Base-by-base conservation (phyloP, 441 rosid genomes). In the Pelargonium fulgidum region DNA sequence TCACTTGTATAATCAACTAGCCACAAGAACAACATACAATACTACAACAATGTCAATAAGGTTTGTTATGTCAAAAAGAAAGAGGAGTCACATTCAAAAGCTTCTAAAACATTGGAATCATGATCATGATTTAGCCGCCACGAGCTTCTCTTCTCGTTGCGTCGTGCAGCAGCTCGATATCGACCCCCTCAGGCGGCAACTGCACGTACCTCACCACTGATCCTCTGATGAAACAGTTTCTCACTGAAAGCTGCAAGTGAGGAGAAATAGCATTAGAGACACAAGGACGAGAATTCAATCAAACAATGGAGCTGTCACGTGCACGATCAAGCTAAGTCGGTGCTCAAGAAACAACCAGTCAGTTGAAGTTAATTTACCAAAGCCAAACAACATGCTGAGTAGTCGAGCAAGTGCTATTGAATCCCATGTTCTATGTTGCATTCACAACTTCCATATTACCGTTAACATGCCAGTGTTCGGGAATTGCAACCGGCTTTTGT, bases 141-240 rank as follows among this genome's bases (percentile, higher is more conserved):
- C 97, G 88, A 74, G 99, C 99, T 81, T 91, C 99, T 84, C 99
- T 90, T 83, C 99, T 85, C 29, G 97, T 89, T 62, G 99, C 99
- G 65, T 94, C 99, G 59, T 94, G 99, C 65, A 94, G 99, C 72
- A 94, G 82, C 67, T 94, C 99, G 69, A 94, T 81, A 72, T 94
- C 99, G 12, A 94, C 99, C 64, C 96, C 99, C 24, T 91, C 97
- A 3, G 96, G 92, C 64, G 99, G 97, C 58, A 91, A 77, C 68
- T 91, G 99, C 41, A 94, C 99, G 72, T 94, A 94, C 67, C 99
- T 91, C 70, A 94, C 97, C 75, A 94, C 97, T 0, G 99, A 94
- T 59, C 99, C 99, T 78, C 99, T 81, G 74, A 94, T 94, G 86
- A 94, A 94, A 72, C 99, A 94, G 75, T 94, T 94, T 80, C 99